Evolutionary conservation across 805 yeast species (phyloP).

Genomic region (Ogataea chonburiensis): DNA sequence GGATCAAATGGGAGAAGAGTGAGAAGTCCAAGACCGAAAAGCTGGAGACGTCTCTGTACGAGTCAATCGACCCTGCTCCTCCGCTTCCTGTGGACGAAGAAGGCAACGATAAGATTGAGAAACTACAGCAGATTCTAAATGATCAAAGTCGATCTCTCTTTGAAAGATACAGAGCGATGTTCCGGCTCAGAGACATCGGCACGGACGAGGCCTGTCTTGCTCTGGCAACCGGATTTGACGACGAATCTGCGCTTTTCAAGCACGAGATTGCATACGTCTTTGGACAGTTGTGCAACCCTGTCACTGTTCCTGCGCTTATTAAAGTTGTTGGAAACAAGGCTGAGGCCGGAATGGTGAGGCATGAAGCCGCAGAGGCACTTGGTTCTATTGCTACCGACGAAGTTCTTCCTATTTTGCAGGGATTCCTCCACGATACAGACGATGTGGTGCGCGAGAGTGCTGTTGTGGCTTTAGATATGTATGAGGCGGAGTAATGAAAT

Average conservation of each 20-base stretch:
- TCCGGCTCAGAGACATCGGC: constrained; percentile 92
- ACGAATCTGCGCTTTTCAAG: constrained; percentile 89
- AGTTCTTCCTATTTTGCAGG: constrained; percentile 81
- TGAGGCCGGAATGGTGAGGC: constrained; percentile 99
- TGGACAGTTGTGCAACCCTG: constrained; percentile 95
- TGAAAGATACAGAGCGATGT: constrained; percentile 97
- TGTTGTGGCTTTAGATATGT: constrained; percentile 96
- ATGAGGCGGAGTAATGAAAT: constrained; percentile 70
- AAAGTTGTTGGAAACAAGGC: constrained; percentile 71
- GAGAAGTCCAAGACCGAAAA: constrained; percentile 62
- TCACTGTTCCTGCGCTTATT: constrained; percentile 82
- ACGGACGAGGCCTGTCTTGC: constrained; percentile 92
- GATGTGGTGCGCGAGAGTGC: constrained; percentile 96
- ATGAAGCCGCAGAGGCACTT: constrained; percentile 98
- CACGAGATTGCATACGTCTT: constrained; percentile 98
- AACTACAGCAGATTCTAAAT: constrained; percentile 66
- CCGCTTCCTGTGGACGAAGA: constrained; percentile 65
- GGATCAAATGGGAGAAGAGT: constrained; percentile 90
- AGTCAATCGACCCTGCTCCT: constrained; percentile 97
- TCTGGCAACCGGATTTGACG: constrained; percentile 84
- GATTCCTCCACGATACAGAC: constrained; percentile 77
- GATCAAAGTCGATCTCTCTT: constrained; percentile 78
- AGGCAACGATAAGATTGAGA: constrained; percentile 57
- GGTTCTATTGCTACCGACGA: constrained; percentile 97
- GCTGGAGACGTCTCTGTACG: constrained; percentile 72